Evolutionary conservation across 371 early-diverging fungal genomes (phyloP).

Genomic region (Lichtheimia corymbifera): DNA sequence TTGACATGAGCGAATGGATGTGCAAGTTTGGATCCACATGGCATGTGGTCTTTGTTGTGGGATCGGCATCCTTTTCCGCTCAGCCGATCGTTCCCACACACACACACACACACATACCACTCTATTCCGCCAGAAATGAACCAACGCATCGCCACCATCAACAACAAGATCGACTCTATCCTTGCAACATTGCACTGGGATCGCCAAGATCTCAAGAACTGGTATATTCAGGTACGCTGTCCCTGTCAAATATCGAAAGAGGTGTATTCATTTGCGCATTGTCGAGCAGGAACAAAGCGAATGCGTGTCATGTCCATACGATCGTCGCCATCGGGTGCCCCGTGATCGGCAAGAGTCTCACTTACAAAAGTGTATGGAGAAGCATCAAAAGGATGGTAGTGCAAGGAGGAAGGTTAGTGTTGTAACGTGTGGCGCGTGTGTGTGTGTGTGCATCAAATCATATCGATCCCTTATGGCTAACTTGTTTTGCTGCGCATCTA

Average conservation of each 20-base stretch:
- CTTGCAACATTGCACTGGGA: conserved; percentile 4
- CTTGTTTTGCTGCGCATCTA: not conserved
- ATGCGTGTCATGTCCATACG: not conserved
- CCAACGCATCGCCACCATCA: not conserved
- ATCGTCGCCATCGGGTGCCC: conserved; percentile 4
- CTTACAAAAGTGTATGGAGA: not conserved
- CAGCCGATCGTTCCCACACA: too few relatives aligned
- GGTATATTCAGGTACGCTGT: conserved; percentile 4
- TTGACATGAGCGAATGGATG: too few relatives aligned
- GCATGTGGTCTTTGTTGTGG: too few relatives aligned
- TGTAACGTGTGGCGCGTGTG: too few relatives aligned
- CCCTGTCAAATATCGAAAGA: not conserved
- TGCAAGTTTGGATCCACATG: too few relatives aligned
- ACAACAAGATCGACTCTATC: conserved; percentile 3
- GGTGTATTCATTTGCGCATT: not conserved
- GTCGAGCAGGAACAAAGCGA: not conserved
- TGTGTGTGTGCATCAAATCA: not conserved
- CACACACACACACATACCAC: too few relatives aligned
- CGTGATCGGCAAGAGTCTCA: not conserved
- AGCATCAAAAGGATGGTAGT: not conserved
- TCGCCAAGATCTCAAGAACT: conserved; percentile 10
- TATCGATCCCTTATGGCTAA: not conserved
- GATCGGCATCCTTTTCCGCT: too few relatives aligned
- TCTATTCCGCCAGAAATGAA: too few relatives aligned
- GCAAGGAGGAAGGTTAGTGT: not conserved